Evolutionary conservation across 148 eudicot genomes (phyloP), one percentile per base, ranked within the genome.

Genomic region (Oxyria digyna): DNA sequence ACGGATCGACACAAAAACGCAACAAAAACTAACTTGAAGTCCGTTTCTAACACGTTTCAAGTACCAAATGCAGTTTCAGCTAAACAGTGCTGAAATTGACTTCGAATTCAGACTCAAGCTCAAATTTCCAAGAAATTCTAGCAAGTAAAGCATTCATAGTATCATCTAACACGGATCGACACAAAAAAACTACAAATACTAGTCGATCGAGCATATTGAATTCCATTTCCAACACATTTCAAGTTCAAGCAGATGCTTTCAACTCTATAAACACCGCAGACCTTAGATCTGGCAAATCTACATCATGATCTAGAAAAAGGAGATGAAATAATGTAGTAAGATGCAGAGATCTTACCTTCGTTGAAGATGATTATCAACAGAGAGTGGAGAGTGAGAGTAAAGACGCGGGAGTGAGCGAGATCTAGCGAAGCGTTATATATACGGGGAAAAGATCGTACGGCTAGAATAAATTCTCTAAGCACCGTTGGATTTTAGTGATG

Each of bases 351-450:
- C 38, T 29, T 62, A 62, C 37, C 41, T 29, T 33, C 23, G 67
- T 5, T 29, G 18, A 13, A 31, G 67, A 62, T 62, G 67, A 29
- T 20, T 1, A 50, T 50, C 27, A 20, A 50, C 29, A 26, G 65
- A 31, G 37, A 62, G 20, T 62, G 20, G 37, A 29, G 67, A 62
- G 67, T 62, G 67, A 26, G 37, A 12, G 67, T 62, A 40, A 59
- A 26, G 67, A 31, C 35, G 67, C 20, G 41, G 37, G 41, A 62
- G 38, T 62, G 21, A 40, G 40, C 29, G 57, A 4, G 13, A 8
- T 21, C 57, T 21, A 8, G 55, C 57, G 0, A 50, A 21, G 57
- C 20, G 21, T 9, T 50, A 21, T 50, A 50, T 50, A 50, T 1
- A 50, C 14, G 57, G 57, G 27, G 29, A 23, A 23, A 23, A 20